A percentile compares a stretch with the other conserved stretches of the same genome.
Evolutionary conservation across 371 early-diverging fungal species (phyloP).

Genomic region (Apophysomyces variabilis): DNA sequence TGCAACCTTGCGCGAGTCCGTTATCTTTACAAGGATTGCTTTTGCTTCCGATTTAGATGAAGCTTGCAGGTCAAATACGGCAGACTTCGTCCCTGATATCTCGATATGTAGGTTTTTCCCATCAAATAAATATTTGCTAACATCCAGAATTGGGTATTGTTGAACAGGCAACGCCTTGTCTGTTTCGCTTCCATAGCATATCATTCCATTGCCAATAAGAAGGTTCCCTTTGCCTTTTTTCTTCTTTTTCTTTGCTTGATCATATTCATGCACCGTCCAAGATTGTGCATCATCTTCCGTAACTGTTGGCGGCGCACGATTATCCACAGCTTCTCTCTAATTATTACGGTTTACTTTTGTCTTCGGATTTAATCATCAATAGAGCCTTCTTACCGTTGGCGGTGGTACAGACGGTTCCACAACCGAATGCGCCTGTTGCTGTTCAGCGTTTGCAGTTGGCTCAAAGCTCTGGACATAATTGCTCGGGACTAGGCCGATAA

Average conservation of each 20-base stretch:
- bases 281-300: constrained; percentile 38
- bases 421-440: constrained; percentile 5
- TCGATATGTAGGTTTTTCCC: constrained; percentile 64
- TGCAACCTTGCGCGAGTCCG: constrained; percentile 22
- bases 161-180: constrained; percentile 70
- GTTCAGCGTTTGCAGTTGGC: constrained; percentile 1
- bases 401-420: constrained; percentile 18
- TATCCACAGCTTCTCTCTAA: not conserved
- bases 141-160: constrained; percentile 62
- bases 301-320: not conserved
- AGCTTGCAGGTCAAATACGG: constrained; percentile 65
- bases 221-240: constrained; percentile 71
- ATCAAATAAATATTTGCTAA: constrained; percentile 57
- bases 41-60: constrained; percentile 69
- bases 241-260: constrained; percentile 65
- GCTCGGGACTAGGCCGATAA: constrained; percentile 76
- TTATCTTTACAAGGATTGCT: constrained; percentile 64
- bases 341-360: not conserved
- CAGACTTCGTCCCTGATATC: constrained; percentile 52
- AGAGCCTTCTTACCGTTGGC: constrained; percentile 8
- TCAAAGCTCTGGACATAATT: constrained; percentile 69
- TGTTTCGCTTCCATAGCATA: constrained; percentile 70
- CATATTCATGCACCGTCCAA: constrained; percentile 50
- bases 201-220: constrained; percentile 62
- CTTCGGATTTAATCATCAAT: not conserved